phyloP scores from a whole-genome alignment of 306 rosid genomes.

The Phaseolus lunatus region DNA sequence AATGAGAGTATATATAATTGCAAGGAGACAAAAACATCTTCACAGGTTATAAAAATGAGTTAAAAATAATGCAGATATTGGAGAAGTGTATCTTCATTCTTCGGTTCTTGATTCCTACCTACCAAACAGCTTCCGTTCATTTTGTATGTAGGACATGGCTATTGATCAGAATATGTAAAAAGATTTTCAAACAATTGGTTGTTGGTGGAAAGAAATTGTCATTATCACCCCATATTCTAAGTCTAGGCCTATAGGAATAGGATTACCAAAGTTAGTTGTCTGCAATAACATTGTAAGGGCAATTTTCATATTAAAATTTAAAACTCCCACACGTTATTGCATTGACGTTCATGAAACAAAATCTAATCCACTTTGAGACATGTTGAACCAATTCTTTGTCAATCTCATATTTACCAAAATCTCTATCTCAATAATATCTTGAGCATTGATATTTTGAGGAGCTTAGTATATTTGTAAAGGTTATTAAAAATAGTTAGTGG shows the following conservation, averaged over 20 bases:
- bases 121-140: constrained; percentile 52
- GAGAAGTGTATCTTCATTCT: constrained; percentile 38
- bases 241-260: constrained; percentile 39
- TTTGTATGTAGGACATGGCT: constrained; percentile 46
- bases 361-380: constrained; percentile 33
- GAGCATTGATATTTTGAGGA: constrained; percentile 12
- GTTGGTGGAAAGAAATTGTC: constrained; percentile 43
- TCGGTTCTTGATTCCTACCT: constrained; percentile 56
- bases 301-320: constrained; percentile 23
- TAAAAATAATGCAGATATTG: constrained; percentile 47
- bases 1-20: constrained; percentile 40
- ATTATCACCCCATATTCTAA: constrained; percentile 36
- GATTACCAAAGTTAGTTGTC: constrained; percentile 42
- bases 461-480: background rate
- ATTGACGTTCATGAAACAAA: constrained; percentile 41
- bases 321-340: constrained; percentile 11
- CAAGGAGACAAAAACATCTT: constrained; percentile 26
- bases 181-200: constrained; percentile 45
- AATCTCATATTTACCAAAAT: background rate
- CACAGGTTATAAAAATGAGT: constrained; percentile 35
- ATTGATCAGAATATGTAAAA: constrained; percentile 42
- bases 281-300: constrained; percentile 39
- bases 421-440: constrained; percentile 1
- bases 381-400: constrained; percentile 17
- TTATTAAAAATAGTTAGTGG: background rate